A percentile compares a stretch with the other conserved stretches of the same genome.
These are phyloP conservation scores for Kockiozyma suomiensis DNA, from an alignment of 805 yeast genomes.

Conservation along the genomic window DNA sequence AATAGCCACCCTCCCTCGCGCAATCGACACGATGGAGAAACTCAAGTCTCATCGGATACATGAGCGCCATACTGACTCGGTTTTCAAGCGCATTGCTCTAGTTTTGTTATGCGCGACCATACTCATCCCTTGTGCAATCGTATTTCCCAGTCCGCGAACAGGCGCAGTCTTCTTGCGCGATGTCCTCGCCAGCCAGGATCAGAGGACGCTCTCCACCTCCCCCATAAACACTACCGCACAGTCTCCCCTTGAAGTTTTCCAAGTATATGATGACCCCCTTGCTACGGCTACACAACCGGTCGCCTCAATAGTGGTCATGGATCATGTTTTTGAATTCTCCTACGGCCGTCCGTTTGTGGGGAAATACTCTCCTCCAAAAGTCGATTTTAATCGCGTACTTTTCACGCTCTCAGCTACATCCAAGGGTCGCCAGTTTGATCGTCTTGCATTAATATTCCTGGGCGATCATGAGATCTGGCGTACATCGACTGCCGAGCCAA, in stretches of 20 bases:
- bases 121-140: constrained; percentile 9
- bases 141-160: constrained; percentile 8
- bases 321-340: constrained; percentile 42
- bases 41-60: neutral
- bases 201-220: neutral
- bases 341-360: constrained; percentile 42
- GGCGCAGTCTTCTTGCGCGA: neutral
- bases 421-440: constrained; percentile 45
- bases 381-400: constrained; percentile 44
- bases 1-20: neutral
- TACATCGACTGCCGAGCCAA: constrained; percentile 82
- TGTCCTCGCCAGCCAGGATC: neutral
- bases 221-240: neutral
- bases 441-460: constrained; percentile 44
- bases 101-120: neutral
- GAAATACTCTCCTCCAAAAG: constrained; percentile 41
- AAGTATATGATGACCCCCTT: constrained; percentile 34
- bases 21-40: constrained; percentile 1
- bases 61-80: neutral
- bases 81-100: neutral
- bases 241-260: constrained; percentile 31
- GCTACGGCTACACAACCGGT: constrained; percentile 27
- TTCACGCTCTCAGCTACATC: constrained; percentile 41
- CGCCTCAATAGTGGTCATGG: constrained; percentile 29
- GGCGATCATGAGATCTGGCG: constrained; percentile 75